Conservation (phyloP, 192 early-diverging fungal species). For the Chytriomyces sp. region DNA sequence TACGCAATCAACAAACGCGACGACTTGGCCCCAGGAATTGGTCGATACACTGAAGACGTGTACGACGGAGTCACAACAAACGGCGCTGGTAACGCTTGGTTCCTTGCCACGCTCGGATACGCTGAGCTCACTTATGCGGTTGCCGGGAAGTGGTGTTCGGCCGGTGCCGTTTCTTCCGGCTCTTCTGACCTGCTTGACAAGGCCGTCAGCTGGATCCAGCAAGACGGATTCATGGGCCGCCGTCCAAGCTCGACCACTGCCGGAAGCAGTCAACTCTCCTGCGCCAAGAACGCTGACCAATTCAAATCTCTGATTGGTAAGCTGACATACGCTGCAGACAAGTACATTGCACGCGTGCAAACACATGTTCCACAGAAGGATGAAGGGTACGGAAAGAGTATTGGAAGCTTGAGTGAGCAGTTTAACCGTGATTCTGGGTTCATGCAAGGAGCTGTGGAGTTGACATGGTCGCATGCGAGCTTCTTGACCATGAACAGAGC, state of each 20-base stretch:
- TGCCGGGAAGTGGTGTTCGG: background rate
- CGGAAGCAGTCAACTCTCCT: background rate
- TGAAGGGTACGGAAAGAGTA: constrained; percentile 12
- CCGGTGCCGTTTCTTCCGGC: background rate
- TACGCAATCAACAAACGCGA: constrained; percentile 55
- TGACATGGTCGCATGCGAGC: constrained; percentile 77
- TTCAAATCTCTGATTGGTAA: constrained; percentile 44
- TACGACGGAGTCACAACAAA: constrained; percentile 64
- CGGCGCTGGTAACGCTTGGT: constrained; percentile 76
- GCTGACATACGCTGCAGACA: constrained; percentile 50
- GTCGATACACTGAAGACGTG: constrained; percentile 77
- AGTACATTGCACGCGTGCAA: constrained; percentile 59
- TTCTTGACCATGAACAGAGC: constrained; percentile 42
- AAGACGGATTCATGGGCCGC: constrained; percentile 1
- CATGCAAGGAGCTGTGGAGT: constrained; percentile 63
- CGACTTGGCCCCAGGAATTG: constrained; percentile 61
- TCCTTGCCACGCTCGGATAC: constrained; percentile 59
- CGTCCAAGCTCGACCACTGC: background rate
- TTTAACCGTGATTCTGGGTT: constrained; percentile 60
- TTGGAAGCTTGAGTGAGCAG: constrained; percentile 71
- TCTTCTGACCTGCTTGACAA: background rate
- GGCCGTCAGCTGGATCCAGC: background rate
- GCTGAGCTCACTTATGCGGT: constrained; percentile 63
- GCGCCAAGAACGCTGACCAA: constrained; percentile 18
- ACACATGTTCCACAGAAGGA: constrained; percentile 49